Evolutionary conservation across 2,329 filamentous ascomycete species (phyloP).

Genomic region (Neonectria neomacrospora): DNA sequence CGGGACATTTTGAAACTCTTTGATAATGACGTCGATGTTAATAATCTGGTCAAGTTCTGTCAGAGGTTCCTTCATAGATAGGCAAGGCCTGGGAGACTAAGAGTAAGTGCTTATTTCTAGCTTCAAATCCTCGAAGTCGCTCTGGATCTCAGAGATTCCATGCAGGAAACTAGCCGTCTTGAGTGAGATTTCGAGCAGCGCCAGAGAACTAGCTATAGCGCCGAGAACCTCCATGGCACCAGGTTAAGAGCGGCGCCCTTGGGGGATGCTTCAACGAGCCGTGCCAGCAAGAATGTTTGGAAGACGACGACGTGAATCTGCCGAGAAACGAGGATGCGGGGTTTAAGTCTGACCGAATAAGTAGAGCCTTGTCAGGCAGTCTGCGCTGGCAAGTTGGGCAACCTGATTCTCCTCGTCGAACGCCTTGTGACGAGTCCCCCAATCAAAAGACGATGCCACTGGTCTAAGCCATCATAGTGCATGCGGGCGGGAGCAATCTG

Average conservation of each 20-base stretch:
- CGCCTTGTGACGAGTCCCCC: background rate
- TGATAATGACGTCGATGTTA: background rate
- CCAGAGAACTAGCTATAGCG: constrained; percentile 27
- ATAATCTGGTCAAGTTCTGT: background rate
- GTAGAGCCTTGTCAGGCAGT: background rate
- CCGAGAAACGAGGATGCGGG: background rate
- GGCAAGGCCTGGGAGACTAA: background rate
- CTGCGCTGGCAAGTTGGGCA: too few species aligned
- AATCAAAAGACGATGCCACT: background rate
- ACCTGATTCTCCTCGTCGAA: background rate
- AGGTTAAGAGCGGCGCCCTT: too few species aligned
- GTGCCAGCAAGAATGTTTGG: background rate
- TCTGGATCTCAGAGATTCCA: constrained; percentile 5
- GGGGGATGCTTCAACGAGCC: too few species aligned
- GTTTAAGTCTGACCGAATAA: background rate
- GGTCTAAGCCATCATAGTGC: background rate
- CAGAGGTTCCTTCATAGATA: background rate
- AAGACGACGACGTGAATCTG: background rate
- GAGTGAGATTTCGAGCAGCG: constrained; percentile 17
- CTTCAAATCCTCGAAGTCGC: background rate
- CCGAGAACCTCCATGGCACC: constrained; percentile 26
- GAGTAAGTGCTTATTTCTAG: constrained; percentile 3
- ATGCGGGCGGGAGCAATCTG: background rate
- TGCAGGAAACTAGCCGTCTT: constrained; percentile 26
- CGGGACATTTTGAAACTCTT: background rate